Base-by-base conservation (phyloP, 805 yeast species). In the Yueomyces sp. region DNA sequence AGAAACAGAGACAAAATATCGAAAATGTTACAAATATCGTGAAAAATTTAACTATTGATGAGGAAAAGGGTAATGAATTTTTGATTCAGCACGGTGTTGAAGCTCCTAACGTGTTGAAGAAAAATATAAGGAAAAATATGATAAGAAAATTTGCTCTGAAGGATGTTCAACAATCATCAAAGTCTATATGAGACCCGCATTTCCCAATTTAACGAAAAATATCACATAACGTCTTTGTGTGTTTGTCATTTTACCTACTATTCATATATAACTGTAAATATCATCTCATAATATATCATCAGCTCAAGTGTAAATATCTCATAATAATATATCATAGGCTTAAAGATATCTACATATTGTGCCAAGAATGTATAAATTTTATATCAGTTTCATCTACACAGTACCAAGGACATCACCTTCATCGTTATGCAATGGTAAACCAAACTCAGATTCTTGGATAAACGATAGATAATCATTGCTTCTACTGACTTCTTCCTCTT, bases 111-210 rank as follows among this genome's bases (percentile, higher is more conserved):
- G 36, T 46, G 29, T 51, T 73, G 49, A 72, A 74, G 56, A 66
- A 65, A 42, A 70, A 70, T 59, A 76, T 79, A 27, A 77, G 71
- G 56, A 85, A 83, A 67, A 87, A 87, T 60, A 62, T 85, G 40
- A 61, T 84, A 52, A 73, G 86, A 57, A 84, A 82, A 62, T 79
- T 72, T 58, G 64, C 77, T 29, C 37, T 59, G 37, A 51, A 50
- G 44, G 55, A 57, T 31, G 37, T 53, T 9, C 26, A 34, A 9
- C 6, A 34, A 34, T 31, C 7, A 8, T 8, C 7, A 31, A 31
- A 31, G 34, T 31, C 34, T 31, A 31, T 31, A 8, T 31, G 7
- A 31, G 7, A 31, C 34, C 11, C 11, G 34, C 19, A 19, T 19
- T 19, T 19, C 19, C 19, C 19, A 19, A 19, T 19, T 19, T 19